Evolutionary conservation across 176 grass and related monocot genomes (phyloP).

Genomic region (Lolium multiflorum): DNA sequence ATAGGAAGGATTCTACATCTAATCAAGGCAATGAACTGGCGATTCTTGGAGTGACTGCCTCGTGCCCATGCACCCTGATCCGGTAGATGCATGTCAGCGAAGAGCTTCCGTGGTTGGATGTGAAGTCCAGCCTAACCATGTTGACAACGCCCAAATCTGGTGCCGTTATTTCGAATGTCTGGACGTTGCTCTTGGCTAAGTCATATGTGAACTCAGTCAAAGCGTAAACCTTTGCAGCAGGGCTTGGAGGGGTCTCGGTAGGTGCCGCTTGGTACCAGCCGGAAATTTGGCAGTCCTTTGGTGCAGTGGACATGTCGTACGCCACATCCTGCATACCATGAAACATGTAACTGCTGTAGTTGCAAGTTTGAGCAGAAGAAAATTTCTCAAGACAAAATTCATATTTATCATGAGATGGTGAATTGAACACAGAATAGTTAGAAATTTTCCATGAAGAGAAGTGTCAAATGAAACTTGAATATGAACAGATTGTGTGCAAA

Average conservation of each 20-base stretch:
- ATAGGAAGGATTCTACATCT: constrained; percentile 15
- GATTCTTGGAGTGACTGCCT: constrained; percentile 35
- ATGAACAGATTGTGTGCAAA: background rate
- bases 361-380: background rate
- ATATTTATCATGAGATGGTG: background rate
- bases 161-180: constrained; percentile 57
- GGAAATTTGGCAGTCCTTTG: constrained; percentile 60
- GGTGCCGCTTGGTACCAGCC: constrained; percentile 63
- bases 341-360: background rate
- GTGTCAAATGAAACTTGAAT: background rate
- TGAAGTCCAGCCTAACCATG: constrained; percentile 68
- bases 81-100: constrained; percentile 75
- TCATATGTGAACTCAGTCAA: constrained; percentile 64
- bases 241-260: constrained; percentile 27
- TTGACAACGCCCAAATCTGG: constrained; percentile 52
- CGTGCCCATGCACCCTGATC: constrained; percentile 68
- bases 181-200: constrained; percentile 62
- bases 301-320: constrained; percentile 74
- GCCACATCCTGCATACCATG: constrained; percentile 62
- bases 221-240: constrained; percentile 32
- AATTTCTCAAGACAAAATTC: background rate
- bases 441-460: background rate
- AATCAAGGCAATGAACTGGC: constrained; percentile 36
- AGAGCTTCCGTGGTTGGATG: constrained; percentile 75
- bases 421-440: background rate